Conservation (phyloP, 1,139 yeast genomes). For the Meyerozyma elateridarum region DNA sequence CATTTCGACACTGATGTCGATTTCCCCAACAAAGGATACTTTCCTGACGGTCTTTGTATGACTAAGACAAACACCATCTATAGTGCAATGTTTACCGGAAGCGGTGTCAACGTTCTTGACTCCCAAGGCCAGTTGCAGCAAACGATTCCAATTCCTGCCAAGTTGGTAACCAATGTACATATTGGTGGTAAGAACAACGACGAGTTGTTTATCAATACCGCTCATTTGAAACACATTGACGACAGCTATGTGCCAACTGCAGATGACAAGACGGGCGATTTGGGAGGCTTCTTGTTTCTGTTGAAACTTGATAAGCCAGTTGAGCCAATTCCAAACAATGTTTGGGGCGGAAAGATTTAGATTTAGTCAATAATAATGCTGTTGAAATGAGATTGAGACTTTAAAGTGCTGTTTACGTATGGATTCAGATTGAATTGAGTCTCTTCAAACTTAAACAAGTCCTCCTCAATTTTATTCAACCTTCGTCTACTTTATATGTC, state of each 20-base stretch:
- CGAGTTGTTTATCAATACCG: constrained; percentile 67
- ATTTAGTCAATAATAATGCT: too few relatives aligned
- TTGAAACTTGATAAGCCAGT: constrained; percentile 18
- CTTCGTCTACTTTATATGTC: too few relatives aligned
- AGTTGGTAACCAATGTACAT: constrained; percentile 63
- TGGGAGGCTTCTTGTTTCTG: constrained; percentile 46
- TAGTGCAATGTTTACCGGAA: constrained; percentile 64
- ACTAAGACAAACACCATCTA: constrained; percentile 60
- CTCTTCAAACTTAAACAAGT: too few relatives aligned
- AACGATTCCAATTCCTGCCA: constrained; percentile 55
- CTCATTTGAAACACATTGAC: constrained; percentile 41
- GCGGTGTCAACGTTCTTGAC: constrained; percentile 50
- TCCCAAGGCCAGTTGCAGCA: constrained; percentile 48
- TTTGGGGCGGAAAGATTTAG: constrained; percentile 22
- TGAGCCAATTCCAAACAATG: constrained; percentile 24
- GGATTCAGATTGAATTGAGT: too few relatives aligned
- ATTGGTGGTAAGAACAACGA: constrained; percentile 60
- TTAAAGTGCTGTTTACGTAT: too few relatives aligned
- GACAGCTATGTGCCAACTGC: constrained; percentile 24
- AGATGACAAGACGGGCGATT: constrained; percentile 38
- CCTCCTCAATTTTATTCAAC: too few relatives aligned
- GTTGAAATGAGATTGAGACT: too few relatives aligned
- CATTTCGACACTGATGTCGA: constrained; percentile 39
- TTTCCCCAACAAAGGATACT: constrained; percentile 22
- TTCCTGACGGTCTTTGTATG: constrained; percentile 78